Evolutionary conservation across 768 basidiomycete genomes (phyloP).

Genomic region (Lactifluus pinguis): DNA sequence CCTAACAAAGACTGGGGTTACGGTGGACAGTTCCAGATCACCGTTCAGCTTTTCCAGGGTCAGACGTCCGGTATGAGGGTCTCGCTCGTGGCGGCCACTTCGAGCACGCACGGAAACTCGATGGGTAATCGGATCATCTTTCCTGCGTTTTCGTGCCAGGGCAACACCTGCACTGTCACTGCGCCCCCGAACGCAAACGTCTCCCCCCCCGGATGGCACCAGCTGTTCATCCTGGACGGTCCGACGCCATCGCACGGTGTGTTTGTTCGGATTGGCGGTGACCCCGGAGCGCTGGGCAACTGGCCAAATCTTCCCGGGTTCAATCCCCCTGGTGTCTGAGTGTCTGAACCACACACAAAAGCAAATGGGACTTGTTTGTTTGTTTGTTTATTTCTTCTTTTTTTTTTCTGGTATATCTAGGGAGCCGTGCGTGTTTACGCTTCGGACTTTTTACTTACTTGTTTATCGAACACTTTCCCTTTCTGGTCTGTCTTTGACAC

Average conservation of each 20-base stretch:
- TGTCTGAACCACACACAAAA: slow-evolving; percentile 24
- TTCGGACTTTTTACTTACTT: no score
- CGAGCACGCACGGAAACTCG: slow-evolving; percentile 69
- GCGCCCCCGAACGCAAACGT: slow-evolving; percentile 64
- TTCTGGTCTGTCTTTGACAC: no score
- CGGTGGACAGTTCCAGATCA: slow-evolving; percentile 45
- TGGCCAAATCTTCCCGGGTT: slow-evolving; percentile 71
- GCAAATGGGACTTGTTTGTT: no score
- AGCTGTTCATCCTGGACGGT: slow-evolving; percentile 68
- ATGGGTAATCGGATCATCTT: slow-evolving; percentile 70
- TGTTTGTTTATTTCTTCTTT: no score
- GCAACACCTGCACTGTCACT: slow-evolving; percentile 65
- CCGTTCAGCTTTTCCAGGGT: slow-evolving; percentile 33
- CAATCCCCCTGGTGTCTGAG: slow-evolving; percentile 48
- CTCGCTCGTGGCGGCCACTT: slow-evolving; percentile 64
- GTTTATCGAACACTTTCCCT: no score
- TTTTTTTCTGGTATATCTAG: no score
- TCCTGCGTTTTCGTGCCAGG: slow-evolving; percentile 60
- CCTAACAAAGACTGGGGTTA: slow-evolving; percentile 60
- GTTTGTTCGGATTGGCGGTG: slow-evolving; percentile 75
- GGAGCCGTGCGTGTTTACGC: no score
- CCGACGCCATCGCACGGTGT: slow-evolving; percentile 67
- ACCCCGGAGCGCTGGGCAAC: slow-evolving; percentile 58
- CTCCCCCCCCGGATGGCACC: slow-evolving; percentile 70
- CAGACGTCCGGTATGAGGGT: slow-evolving; percentile 42